Base-by-base conservation (phyloP, 768 basidiomycete species). In the Austroboletus eburneus region DNA sequence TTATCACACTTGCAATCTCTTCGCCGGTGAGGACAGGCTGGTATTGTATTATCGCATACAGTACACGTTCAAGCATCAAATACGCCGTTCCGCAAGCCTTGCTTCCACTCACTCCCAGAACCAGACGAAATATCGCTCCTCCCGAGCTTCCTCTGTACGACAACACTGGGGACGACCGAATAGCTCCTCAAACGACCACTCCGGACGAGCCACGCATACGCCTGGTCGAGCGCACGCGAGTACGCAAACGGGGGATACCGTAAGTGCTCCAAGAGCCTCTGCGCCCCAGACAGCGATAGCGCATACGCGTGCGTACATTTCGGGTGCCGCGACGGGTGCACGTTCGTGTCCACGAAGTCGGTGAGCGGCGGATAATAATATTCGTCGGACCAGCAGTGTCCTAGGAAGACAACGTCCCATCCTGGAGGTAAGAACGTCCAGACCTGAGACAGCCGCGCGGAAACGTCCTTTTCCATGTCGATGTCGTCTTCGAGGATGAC, bases 361-460 rank as follows among this genome's bases (percentile, higher is more conserved):
- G 61, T 51, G 17, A 74, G 48, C 5, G 78, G 63, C 3, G 76
- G 69, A 30, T 76, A 64, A 46, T 58, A 61, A 2, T 76, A 65
- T 63, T 90, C 86, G 49, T 87, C 70, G 18, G 85, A 87, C 87
- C 87, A 88, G 57, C 86, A 89, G 54, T 89, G 83, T 7, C 87
- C 86, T 52, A 89, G 65, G 54, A 84, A 85, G 16, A 89, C 74
- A 20, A 88, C 74, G 53, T 88, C 87, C 87, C 87, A 89, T 14
- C 76, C 70, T 2, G 29, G 34, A 6, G 87, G 87, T 22, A 89
- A 59, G 9, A 61, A 58, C 4, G 50, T 42, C 83, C 82, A 85
- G 32, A 84, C 42, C 20, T 45, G 48, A 43, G 52, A 47, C 36
- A 78, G 58, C 22, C 76, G 73, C 14, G 57, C 44, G 5, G 66